A percentile compares a stretch with the other conserved stretches of the same genome.
phyloP scores from a whole-genome alignment of 306 rosid species.

The Oemleria cerasiformis region DNA sequence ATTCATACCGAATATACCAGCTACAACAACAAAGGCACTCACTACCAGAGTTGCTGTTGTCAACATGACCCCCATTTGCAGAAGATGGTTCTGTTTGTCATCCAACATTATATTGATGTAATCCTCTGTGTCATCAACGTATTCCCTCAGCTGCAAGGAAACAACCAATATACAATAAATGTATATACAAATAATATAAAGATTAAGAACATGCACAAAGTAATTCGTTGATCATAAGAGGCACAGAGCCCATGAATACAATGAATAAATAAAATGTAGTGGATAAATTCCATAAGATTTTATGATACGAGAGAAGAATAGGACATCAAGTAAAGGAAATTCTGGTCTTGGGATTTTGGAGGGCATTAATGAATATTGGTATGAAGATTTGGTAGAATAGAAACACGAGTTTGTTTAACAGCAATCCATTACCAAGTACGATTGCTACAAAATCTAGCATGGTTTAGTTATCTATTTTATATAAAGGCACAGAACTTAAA shows the following conservation, averaged over 20 bases:
- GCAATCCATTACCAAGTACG: background rate
- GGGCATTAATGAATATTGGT: background rate
- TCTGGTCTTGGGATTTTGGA: background rate
- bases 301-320: background rate
- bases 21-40: constrained; percentile 83
- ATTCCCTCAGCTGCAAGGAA: constrained; percentile 76
- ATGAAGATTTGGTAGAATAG: no score
- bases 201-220: background rate
- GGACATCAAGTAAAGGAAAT: background rate
- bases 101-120: constrained; percentile 99
- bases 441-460: background rate
- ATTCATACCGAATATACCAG: constrained; percentile 94
- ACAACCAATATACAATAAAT: constrained; percentile 5
- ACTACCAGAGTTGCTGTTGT: constrained; percentile 91
- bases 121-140: constrained; percentile 96
- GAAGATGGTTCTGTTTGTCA: constrained; percentile 96
- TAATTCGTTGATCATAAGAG: background rate
- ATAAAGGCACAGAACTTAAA: background rate
- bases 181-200: background rate
- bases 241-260: background rate
- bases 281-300: background rate
- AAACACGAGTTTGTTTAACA: background rate
- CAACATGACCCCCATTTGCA: constrained; percentile 98
- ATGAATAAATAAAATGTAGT: background rate
- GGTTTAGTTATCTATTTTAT: background rate